Conservation (phyloP, 169 alveolate species). For the Plasmodium knowlesi region DNA sequence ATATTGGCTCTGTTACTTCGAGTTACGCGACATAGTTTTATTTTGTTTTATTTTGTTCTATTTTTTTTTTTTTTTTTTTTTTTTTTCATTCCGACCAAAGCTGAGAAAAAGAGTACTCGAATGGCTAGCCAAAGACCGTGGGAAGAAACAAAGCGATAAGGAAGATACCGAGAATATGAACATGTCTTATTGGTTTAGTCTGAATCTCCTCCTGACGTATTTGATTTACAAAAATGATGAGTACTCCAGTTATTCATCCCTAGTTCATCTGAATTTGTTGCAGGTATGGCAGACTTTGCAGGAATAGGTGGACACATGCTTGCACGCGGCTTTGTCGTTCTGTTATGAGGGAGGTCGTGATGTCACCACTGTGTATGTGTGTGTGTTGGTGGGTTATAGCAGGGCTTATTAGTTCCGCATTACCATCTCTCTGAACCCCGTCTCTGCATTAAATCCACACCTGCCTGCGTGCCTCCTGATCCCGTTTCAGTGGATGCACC, state of each 20-base stretch:
- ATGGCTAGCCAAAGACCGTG: slow-evolving; percentile 55
- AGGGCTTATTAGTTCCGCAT: background rate
- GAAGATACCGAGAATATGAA: slow-evolving; percentile 26
- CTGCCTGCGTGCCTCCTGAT: background rate
- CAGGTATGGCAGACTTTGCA: background rate
- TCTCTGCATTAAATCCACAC: background rate
- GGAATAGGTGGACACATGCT: background rate
- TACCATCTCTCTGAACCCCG: background rate
- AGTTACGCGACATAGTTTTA: background rate
- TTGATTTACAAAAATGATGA: slow-evolving; percentile 67
- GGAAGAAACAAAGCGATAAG: background rate
- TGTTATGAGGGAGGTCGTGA: background rate
- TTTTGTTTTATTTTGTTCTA: background rate
- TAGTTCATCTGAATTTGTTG: slow-evolving; percentile 44
- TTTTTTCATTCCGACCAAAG: slow-evolving; percentile 25
- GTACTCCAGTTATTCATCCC: slow-evolving; percentile 51
- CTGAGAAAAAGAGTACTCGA: slow-evolving; percentile 39
- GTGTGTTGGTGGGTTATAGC: background rate
- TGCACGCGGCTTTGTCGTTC: background rate
- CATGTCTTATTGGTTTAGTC: slow-evolving; percentile 62
- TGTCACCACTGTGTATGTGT: background rate
- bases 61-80: background rate
- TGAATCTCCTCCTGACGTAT: slow-evolving; percentile 59
- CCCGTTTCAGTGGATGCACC: slow-evolving; percentile 51
- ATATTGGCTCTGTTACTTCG: background rate